Conservation (phyloP, 2,329 filamentous ascomycete genomes). For the Dactylellina cionopaga region DNA sequence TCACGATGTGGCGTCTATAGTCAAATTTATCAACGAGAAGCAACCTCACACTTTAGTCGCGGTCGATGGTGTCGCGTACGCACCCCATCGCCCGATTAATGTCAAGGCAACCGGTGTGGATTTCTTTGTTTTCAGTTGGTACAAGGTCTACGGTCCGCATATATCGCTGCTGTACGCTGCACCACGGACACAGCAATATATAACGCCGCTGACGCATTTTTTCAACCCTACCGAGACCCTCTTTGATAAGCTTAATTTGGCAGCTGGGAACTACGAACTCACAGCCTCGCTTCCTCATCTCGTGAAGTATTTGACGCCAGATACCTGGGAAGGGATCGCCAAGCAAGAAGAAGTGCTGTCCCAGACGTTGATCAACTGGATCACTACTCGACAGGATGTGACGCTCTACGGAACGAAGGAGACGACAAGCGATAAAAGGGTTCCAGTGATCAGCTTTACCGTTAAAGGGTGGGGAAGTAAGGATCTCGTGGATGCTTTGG, state of each 20-base stretch:
- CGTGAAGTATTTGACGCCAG: slow-evolving; percentile 68
- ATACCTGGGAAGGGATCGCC: slow-evolving; percentile 66
- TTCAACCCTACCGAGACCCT: slow-evolving; percentile 63
- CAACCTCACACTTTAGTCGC: slow-evolving; percentile 70
- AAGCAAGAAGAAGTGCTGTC: slow-evolving; percentile 72
- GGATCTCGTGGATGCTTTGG: slow-evolving; percentile 44
- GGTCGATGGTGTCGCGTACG: slow-evolving; percentile 80
- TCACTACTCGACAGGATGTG: slow-evolving; percentile 66
- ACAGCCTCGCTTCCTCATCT: slow-evolving; percentile 71
- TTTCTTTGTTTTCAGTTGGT: slow-evolving; percentile 83
- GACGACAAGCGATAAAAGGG: slow-evolving; percentile 22
- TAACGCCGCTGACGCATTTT: slow-evolving; percentile 65
- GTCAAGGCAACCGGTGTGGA: slow-evolving; percentile 75
- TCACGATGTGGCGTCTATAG: slow-evolving; percentile 70
- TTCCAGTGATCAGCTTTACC: slow-evolving; percentile 37
- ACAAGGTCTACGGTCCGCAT: slow-evolving; percentile 83
- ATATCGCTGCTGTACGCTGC: slow-evolving; percentile 76
- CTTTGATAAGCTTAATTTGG: slow-evolving; percentile 72
- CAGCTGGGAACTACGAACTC: slow-evolving; percentile 76
- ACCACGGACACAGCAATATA: slow-evolving; percentile 63
- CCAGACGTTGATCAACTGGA: slow-evolving; percentile 68
- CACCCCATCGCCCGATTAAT: slow-evolving; percentile 76
- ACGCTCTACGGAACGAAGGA: slow-evolving; percentile 64
- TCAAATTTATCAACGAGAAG: slow-evolving; percentile 65
- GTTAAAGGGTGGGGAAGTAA: slow-evolving; percentile 45